Conservation (phyloP, 129 eudicot species). For the carrot (Daucus carota) region DNA sequence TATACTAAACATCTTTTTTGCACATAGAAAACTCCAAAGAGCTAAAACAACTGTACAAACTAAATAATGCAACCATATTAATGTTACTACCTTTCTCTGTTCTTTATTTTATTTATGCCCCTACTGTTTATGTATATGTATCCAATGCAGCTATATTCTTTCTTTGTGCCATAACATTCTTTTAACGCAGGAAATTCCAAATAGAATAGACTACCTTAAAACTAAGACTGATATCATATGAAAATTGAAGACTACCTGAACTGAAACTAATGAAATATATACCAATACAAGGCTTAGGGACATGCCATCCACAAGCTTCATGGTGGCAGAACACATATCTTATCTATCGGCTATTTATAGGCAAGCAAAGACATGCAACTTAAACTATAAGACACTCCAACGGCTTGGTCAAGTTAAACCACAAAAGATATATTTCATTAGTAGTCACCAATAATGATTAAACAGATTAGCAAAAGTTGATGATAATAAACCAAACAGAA, state of each 20-base stretch:
- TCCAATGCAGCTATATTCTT: background rate
- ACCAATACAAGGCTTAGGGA: background rate
- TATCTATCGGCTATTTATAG: background rate
- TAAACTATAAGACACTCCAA: background rate
- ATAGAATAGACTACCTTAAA: background rate
- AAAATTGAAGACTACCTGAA: background rate
- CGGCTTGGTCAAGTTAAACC: background rate
- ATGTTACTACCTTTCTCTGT: too few species aligned
- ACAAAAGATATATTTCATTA: background rate
- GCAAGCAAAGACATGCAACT: background rate
- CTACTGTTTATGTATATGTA: too few species aligned
- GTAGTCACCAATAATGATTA: background rate
- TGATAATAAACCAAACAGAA: conserved; percentile 15
- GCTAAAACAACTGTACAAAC: background rate
- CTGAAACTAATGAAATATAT: background rate
- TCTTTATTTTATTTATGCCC: too few species aligned
- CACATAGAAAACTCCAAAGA: background rate
- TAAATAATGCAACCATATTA: too few species aligned
- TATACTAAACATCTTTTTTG: background rate
- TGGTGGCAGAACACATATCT: background rate
- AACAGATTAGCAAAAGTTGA: background rate
- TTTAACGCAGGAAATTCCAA: background rate
- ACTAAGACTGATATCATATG: background rate
- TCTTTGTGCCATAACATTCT: background rate
- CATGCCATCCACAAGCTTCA: background rate